Percentiles rank a stretch among this genome's conserved stretches.
Conservation (phyloP, 495 filamentous ascomycete species). For the Tuber aestivum region DNA sequence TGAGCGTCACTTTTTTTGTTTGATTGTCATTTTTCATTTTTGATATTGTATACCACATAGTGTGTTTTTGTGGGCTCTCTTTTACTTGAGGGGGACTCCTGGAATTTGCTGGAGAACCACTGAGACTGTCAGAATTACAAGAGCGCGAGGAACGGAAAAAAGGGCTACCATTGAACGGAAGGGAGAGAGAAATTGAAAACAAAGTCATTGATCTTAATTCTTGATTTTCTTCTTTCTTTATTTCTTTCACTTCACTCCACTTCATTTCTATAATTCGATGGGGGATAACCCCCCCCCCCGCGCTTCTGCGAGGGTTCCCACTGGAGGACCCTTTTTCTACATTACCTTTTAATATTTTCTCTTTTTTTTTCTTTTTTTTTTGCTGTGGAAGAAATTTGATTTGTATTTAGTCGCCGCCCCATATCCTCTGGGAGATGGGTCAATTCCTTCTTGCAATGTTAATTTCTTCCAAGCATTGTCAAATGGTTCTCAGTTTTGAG, state of each 20-base stretch:
- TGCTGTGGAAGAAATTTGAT: slow-evolving; percentile 21
- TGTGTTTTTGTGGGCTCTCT: slow-evolving; percentile 23
- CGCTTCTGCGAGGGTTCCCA: slow-evolving; percentile 1
- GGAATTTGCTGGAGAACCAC: not conserved
- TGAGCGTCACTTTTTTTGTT: slow-evolving; percentile 26
- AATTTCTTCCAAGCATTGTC: slow-evolving; percentile 16
- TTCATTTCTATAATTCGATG: slow-evolving; percentile 28
- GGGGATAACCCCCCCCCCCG: slow-evolving; percentile 10
- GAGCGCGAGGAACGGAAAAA: slow-evolving; percentile 12
- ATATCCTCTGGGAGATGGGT: slow-evolving; percentile 10
- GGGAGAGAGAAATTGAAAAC: slow-evolving; percentile 31
- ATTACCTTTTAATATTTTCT: slow-evolving; percentile 29
- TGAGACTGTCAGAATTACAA: slow-evolving; percentile 12
- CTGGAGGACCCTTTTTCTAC: slow-evolving; percentile 13
- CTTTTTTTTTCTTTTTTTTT: slow-evolving; percentile 12
- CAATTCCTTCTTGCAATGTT: slow-evolving; percentile 15
- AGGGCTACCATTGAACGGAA: slow-evolving; percentile 25
- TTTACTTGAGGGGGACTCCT: not conserved
- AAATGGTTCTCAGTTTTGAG: slow-evolving; percentile 17
- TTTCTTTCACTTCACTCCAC: slow-evolving; percentile 22
- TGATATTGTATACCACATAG: slow-evolving; percentile 40
- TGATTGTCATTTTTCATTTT: slow-evolving; percentile 30
- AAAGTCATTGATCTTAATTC: slow-evolving; percentile 33
- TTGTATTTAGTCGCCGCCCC: slow-evolving; percentile 22
- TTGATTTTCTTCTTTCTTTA: slow-evolving; percentile 22